phyloP scores from a whole-genome alignment of 2,329 filamentous ascomycete genomes.

The Pyrenophora tritici-repentis region DNA sequence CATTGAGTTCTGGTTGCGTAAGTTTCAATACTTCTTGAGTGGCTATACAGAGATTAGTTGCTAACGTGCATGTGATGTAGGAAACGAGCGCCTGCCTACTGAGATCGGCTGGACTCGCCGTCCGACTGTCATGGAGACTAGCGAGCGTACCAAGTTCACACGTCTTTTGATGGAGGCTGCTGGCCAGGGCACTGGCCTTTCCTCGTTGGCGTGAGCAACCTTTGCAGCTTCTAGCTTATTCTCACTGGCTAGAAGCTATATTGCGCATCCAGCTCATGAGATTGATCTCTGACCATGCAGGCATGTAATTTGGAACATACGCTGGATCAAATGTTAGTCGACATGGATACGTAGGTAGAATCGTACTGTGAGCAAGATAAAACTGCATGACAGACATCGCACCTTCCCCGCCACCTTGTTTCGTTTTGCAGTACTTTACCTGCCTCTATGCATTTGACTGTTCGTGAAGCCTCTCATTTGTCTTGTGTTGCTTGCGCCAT shows the following conservation, averaged over 20 bases:
- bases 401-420: too few species aligned
- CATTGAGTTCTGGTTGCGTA: slow-evolving; percentile 13
- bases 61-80: not conserved
- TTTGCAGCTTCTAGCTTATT: not conserved
- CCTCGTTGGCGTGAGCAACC: not conserved
- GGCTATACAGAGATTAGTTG: not conserved
- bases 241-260: not conserved
- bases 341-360: not conserved
- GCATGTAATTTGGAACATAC: not conserved
- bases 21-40: not conserved
- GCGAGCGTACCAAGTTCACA: slow-evolving; percentile 12
- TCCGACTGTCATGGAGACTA: slow-evolving; percentile 12
- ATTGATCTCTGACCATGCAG: not conserved
- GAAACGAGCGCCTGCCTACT: slow-evolving; percentile 11
- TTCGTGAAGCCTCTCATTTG: too few species aligned
- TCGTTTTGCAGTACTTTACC: too few species aligned
- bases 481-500: slow-evolving; percentile 48
- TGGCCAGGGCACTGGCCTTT: not conserved
- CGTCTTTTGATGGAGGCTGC: slow-evolving; percentile 12
- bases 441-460: too few species aligned
- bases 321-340: not conserved
- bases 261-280: not conserved
- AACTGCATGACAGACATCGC: too few species aligned
- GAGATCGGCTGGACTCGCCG: slow-evolving; percentile 13
- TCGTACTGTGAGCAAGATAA: not conserved